Percentiles rank a stretch among this genome's conserved stretches.
phyloP scores from a whole-genome alignment of 2,329 filamentous ascomycete species.

The Boeremia exigua region DNA sequence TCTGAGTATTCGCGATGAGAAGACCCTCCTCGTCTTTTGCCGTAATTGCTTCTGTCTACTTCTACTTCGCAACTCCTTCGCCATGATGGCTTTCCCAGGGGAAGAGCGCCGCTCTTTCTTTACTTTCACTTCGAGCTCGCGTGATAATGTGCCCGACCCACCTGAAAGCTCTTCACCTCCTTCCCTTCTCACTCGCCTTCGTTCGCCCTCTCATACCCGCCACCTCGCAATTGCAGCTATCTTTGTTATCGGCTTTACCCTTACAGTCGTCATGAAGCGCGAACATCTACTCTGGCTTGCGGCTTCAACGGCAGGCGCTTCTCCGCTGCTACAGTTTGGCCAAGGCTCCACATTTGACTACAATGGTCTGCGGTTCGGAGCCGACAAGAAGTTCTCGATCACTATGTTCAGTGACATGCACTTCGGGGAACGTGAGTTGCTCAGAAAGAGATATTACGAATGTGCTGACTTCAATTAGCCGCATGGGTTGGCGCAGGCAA shows the following conservation, averaged over 20 bases:
- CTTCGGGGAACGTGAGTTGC: constrained; percentile 68
- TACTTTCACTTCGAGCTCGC: neutral
- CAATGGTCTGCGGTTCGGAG: constrained; percentile 33
- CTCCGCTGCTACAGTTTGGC: constrained; percentile 2
- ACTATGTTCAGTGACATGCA: constrained; percentile 73
- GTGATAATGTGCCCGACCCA: neutral
- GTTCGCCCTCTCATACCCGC: neutral
- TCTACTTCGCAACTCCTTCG: neutral
- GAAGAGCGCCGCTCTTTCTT: constrained; percentile 6
- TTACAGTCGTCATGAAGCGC: constrained; percentile 27
- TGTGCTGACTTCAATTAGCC: constrained; percentile 19
- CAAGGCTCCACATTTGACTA: constrained; percentile 20
- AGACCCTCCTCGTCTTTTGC: neutral
- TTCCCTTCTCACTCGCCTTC: neutral
- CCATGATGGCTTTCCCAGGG: constrained; percentile 5
- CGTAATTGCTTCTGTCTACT: neutral
- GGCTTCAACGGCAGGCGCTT: constrained; percentile 36
- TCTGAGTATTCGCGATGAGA: neutral
- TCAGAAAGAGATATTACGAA: constrained; percentile 24
- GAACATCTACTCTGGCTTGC: constrained; percentile 22
- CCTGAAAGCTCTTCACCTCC: too few relatives aligned
- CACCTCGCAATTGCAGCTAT: constrained; percentile 4
- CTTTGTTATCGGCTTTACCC: constrained; percentile 17
- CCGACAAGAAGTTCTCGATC: constrained; percentile 54
- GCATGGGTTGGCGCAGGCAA: constrained; percentile 4